Conservation (phyloP, 73 alveolate species). For the Paramecium sexaurelia region DNA sequence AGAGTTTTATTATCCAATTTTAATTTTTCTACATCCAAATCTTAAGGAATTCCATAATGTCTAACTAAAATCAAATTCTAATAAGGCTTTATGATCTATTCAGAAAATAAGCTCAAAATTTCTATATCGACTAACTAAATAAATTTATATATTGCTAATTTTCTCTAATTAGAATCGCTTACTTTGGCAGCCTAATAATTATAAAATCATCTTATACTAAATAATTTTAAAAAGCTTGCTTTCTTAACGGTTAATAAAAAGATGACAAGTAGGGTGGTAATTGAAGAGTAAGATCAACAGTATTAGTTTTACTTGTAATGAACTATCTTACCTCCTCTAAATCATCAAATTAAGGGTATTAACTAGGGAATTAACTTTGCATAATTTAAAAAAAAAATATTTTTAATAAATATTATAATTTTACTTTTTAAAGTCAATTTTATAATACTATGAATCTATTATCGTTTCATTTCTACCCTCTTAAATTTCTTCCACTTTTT, state of each 20-base stretch:
- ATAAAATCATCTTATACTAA: background rate
- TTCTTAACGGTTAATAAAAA: conserved; percentile 14
- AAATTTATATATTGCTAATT: background rate
- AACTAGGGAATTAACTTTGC: background rate
- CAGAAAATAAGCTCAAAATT: background rate
- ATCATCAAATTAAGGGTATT: background rate
- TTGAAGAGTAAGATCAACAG: conserved; percentile 29
- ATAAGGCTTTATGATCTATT: background rate
- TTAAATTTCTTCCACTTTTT: background rate
- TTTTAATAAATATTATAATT: background rate
- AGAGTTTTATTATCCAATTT: background rate
- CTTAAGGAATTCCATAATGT: conserved; percentile 35
- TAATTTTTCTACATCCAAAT: conserved; percentile 5
- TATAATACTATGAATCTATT: background rate
- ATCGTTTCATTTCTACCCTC: background rate
- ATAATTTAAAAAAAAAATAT: background rate
- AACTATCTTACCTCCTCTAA: background rate
- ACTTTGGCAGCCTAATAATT: background rate
- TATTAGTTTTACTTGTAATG: background rate
- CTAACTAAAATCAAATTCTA: background rate
- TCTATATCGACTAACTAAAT: background rate
- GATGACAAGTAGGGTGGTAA: background rate
- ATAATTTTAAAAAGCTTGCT: conserved; percentile 23
- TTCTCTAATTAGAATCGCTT: background rate
- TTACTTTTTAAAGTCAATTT: background rate